phyloP scores from a whole-genome alignment of 371 early-diverging fungal genomes.

The Dinochytrium kinnereticum region DNA sequence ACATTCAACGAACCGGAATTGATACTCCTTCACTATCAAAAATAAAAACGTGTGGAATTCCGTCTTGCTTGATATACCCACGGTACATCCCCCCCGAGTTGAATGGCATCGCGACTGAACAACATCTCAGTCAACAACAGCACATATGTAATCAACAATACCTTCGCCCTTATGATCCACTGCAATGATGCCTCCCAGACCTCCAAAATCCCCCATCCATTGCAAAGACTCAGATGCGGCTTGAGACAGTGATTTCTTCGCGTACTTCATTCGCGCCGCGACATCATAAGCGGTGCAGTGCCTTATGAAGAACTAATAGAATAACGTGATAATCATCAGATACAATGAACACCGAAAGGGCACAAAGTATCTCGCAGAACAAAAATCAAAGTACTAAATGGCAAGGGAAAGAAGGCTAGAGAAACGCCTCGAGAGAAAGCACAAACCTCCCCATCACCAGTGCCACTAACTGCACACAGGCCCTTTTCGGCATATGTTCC shows the following conservation, averaged over 20 bases:
- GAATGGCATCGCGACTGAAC: slow-evolving; percentile 41
- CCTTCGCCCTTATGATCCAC: slow-evolving; percentile 45
- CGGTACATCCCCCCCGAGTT: slow-evolving; percentile 51
- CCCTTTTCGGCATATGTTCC: slow-evolving; percentile 57
- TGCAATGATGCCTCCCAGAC: slow-evolving; percentile 56
- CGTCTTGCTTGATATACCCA: slow-evolving; percentile 43
- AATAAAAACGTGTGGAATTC: slow-evolving; percentile 36
- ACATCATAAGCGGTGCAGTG: slow-evolving; percentile 49
- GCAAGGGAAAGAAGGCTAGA: too few relatives aligned
- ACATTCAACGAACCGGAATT: background rate
- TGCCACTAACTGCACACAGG: slow-evolving; percentile 53
- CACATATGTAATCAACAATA: background rate
- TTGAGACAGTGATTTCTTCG: slow-evolving; percentile 33
- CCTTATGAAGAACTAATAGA: slow-evolving; percentile 53
- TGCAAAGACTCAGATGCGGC: slow-evolving; percentile 48
- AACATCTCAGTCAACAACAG: background rate
- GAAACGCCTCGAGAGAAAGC: too few relatives aligned
- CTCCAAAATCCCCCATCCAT: slow-evolving; percentile 46
- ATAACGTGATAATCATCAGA: background rate
- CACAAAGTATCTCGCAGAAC: too few relatives aligned
- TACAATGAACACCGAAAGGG: too few relatives aligned
- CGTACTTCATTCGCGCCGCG: slow-evolving; percentile 46
- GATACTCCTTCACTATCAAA: slow-evolving; percentile 26
- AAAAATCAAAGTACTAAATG: too few relatives aligned
- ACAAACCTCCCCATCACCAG: slow-evolving; percentile 56